A percentile compares a stretch with the other conserved stretches of the same genome.
These are phyloP conservation scores for Wickerhamomyces subpelliculosus DNA, from an alignment of 805 yeast species.

Conservation along the genomic window DNA sequence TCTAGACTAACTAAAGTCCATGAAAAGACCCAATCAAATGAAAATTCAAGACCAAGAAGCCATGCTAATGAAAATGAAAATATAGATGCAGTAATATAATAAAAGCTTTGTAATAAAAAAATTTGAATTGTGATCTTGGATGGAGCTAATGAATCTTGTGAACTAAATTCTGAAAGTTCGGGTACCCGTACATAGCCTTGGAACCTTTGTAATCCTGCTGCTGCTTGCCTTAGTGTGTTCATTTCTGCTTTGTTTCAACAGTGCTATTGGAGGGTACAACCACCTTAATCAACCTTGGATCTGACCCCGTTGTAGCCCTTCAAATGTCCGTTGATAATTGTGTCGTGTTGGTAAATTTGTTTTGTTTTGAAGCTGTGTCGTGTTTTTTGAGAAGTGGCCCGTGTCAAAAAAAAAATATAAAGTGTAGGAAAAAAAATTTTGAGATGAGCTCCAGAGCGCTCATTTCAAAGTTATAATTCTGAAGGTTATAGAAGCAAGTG, in stretches of 20 bases:
- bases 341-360: too few relatives aligned
- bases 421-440: conserved; percentile 12
- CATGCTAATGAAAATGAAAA: conserved; percentile 60
- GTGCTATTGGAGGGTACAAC: not conserved
- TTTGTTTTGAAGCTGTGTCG: too few relatives aligned
- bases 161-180: not conserved
- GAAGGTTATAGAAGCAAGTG: too few relatives aligned
- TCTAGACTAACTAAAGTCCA: conserved; percentile 71
- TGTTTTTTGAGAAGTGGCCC: too few relatives aligned
- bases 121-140: conserved; percentile 63
- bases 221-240: not conserved
- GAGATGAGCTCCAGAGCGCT: conserved; percentile 6
- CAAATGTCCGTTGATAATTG: too few relatives aligned
- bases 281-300: too few relatives aligned
- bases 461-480: too few relatives aligned
- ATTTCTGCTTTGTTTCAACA: not conserved
- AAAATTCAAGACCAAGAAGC: conserved; percentile 65
- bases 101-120: conserved; percentile 66
- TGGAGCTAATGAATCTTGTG: conserved; percentile 47
- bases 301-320: too few relatives aligned
- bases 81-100: conserved; percentile 65
- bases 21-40: conserved; percentile 66
- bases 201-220: not conserved
- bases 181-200: not conserved
- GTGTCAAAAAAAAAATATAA: too few relatives aligned